Conservation (phyloP, 208 protist species). For the Wallacemonas sp. region DNA sequence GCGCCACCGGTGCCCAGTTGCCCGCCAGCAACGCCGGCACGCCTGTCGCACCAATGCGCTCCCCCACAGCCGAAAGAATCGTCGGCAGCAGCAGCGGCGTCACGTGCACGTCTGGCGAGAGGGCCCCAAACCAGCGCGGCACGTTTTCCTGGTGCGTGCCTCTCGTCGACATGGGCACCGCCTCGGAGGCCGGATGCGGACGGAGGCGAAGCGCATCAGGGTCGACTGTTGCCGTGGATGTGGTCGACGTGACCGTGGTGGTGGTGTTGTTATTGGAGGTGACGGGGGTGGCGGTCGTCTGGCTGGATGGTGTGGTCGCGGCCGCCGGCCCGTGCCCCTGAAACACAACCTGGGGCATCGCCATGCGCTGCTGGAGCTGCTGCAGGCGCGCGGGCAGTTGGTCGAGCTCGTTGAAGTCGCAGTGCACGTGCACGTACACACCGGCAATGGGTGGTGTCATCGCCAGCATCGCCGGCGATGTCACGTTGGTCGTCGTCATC, state of each 20-base stretch:
- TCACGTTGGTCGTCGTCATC: neutral
- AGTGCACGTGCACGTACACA: constrained; percentile 80
- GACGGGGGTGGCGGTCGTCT: neutral
- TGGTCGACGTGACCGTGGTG: neutral
- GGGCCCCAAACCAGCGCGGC: constrained; percentile 1
- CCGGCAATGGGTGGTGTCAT: constrained; percentile 18
- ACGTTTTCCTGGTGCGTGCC: constrained; percentile 1
- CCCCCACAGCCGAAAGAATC: neutral
- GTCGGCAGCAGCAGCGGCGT: constrained; percentile 9
- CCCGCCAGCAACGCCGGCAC: neutral
- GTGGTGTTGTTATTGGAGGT: neutral
- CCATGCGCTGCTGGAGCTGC: constrained; percentile 35
- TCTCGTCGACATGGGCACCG: neutral
- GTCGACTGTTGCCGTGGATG: neutral
- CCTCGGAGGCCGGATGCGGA: neutral
- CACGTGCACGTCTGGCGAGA: neutral
- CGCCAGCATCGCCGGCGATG: neutral
- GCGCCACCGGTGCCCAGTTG: constrained; percentile 2
- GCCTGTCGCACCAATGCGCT: neutral
- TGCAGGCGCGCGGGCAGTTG: constrained; percentile 52
- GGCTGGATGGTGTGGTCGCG: neutral
- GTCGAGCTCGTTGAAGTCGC: constrained; percentile 63
- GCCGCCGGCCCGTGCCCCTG: neutral
- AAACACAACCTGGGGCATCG: constrained; percentile 20
- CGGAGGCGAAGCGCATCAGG: too few species aligned